phyloP scores from a whole-genome alignment of 345 rosid genomes.

The Dovyalis caffra region DNA sequence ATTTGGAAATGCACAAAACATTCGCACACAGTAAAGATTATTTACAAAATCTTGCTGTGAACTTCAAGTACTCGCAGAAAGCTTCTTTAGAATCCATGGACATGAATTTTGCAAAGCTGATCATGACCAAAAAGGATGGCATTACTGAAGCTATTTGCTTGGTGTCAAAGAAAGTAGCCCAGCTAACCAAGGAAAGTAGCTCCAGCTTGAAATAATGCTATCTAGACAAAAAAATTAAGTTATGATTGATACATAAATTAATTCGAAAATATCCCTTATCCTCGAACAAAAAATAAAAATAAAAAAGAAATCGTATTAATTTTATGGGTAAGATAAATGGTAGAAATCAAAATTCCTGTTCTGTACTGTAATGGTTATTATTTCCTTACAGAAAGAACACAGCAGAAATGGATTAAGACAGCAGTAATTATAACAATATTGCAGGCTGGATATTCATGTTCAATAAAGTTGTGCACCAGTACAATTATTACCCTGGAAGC shows the following conservation, averaged over 20 bases:
- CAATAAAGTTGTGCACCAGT: constrained; percentile 14
- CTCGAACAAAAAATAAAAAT: no score
- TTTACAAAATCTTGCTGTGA: neutral
- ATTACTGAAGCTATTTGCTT: neutral
- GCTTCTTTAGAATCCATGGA: neutral
- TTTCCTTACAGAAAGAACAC: neutral
- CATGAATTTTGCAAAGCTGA: neutral
- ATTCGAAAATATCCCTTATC: no score
- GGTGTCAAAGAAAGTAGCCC: no score
- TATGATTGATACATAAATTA: no score
- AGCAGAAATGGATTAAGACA: constrained; percentile 11
- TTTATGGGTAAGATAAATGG: neutral
- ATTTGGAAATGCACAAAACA: neutral
- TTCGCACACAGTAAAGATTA: neutral
- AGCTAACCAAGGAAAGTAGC: no score
- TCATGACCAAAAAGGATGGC: neutral
- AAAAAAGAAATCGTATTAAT: no score
- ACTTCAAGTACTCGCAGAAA: neutral
- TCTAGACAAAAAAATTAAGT: no score
- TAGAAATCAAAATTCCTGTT: neutral
- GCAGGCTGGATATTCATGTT: constrained; percentile 16
- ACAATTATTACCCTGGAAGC: neutral
- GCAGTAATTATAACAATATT: constrained; percentile 14
- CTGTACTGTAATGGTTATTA: neutral
- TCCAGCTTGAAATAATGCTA: neutral